These are phyloP conservation scores for Rosa multiflora DNA, from an alignment of 306 rosid genomes.

Conservation along the genomic window DNA sequence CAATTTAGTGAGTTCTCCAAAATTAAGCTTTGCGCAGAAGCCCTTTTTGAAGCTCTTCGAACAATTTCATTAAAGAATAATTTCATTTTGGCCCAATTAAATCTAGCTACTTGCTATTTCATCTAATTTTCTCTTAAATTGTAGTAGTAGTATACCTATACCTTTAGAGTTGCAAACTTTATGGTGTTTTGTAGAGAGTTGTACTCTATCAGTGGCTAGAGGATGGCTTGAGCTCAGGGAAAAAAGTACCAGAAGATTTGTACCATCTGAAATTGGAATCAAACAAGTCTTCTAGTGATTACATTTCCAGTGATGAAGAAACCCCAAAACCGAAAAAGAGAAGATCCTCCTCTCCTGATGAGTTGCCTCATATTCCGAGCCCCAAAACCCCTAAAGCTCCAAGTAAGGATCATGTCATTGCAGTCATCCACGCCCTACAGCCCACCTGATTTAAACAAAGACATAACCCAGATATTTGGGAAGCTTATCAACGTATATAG, in stretches of 20 bases:
- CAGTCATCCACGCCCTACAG: constrained; percentile 56
- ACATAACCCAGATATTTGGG: constrained; percentile 77
- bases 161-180: background rate
- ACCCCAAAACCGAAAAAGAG: constrained; percentile 45
- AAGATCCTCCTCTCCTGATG: constrained; percentile 37
- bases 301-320: constrained; percentile 35
- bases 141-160: too few species aligned
- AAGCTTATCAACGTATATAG: constrained; percentile 86
- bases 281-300: constrained; percentile 33
- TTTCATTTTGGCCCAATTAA: too few species aligned
- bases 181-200: constrained; percentile 45
- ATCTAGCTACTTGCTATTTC: too few species aligned
- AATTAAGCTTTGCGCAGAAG: too few species aligned
- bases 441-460: constrained; percentile 82
- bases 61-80: too few species aligned
- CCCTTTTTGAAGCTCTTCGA: too few species aligned
- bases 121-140: too few species aligned
- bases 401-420: constrained; percentile 33
- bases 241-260: constrained; percentile 60
- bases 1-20: too few species aligned
- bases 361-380: constrained; percentile 21
- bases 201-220: constrained; percentile 80
- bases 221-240: constrained; percentile 79
- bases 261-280: constrained; percentile 46
- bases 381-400: constrained; percentile 33